Evolutionary conservation across 257 asterid genomes (phyloP).

Genomic region (Salvia splendens): DNA sequence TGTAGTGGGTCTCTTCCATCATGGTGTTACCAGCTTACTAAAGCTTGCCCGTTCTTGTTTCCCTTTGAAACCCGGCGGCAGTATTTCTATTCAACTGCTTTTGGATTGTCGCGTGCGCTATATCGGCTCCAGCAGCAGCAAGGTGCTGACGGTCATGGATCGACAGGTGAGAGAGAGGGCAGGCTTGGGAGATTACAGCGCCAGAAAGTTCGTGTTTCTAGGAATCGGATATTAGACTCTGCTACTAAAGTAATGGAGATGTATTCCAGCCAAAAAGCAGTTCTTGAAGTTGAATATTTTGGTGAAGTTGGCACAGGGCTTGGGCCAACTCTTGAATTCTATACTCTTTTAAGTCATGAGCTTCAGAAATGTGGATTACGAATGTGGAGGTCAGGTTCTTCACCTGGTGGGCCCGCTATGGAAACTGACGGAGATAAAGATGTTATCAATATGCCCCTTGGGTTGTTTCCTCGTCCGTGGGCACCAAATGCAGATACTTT

Average conservation of each 20-base stretch:
- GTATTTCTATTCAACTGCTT: slow-evolving; percentile 96
- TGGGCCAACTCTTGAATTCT: slow-evolving; percentile 98
- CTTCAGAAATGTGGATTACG: slow-evolving; percentile 83
- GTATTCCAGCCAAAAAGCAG: slow-evolving; percentile 98
- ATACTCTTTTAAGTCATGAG: slow-evolving; percentile 92
- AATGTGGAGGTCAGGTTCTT: slow-evolving; percentile 78
- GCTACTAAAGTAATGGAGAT: slow-evolving; percentile 98
- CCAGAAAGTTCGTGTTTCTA: slow-evolving; percentile 96
- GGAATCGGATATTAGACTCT: slow-evolving; percentile 88
- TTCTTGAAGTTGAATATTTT: slow-evolving; percentile 97
- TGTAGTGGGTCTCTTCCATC: slow-evolving; percentile 97
- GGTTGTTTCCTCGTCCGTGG: slow-evolving; percentile 96
- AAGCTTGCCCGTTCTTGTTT: slow-evolving; percentile 93
- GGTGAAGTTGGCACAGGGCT: slow-evolving; percentile 99
- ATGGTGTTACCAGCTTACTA: slow-evolving; percentile 99
- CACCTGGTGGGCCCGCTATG: slow-evolving; percentile 46
- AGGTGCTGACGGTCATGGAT: slow-evolving; percentile 90
- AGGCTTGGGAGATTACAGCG: slow-evolving; percentile 90
- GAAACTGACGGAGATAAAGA: slow-evolving; percentile 62
- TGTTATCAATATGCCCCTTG: slow-evolving; percentile 77
- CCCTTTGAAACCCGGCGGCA: slow-evolving; percentile 99
- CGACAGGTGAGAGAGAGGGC: slow-evolving; percentile 74
- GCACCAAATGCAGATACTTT: slow-evolving; percentile 63
- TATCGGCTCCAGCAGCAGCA: slow-evolving; percentile 97
- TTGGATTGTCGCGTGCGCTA: slow-evolving; percentile 93